These are phyloP conservation scores for Jaltomata sinuosa DNA, from an alignment of 257 asterid genomes.

Conservation along the genomic window DNA sequence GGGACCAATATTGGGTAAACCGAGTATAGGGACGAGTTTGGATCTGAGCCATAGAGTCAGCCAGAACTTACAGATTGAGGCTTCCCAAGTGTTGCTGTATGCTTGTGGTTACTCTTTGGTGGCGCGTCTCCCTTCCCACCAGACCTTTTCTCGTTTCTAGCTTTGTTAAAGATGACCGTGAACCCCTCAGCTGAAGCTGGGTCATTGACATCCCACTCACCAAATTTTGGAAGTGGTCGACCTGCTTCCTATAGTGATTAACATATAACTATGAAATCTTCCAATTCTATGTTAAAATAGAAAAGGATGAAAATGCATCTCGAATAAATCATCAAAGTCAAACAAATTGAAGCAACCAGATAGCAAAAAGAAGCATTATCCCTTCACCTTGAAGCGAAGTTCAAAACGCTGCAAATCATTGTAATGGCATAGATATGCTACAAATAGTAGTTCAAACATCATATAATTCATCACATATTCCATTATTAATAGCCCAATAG, in stretches of 20 bases:
- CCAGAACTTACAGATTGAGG: constrained; percentile 52
- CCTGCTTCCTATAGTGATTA: constrained; percentile 29
- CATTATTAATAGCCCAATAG: not conserved
- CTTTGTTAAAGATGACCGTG: constrained; percentile 58
- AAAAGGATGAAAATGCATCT: not conserved
- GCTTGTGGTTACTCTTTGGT: constrained; percentile 34
- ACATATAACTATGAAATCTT: not conserved
- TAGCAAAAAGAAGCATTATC: not conserved
- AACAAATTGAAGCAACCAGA: not conserved
- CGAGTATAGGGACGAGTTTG: not conserved
- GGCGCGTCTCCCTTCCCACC: constrained; percentile 50
- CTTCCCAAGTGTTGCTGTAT: constrained; percentile 49
- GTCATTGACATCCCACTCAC: constrained; percentile 73
- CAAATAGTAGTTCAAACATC: not conserved
- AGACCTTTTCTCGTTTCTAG: constrained; percentile 44
- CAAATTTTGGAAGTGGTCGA: constrained; percentile 57
- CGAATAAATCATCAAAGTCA: not conserved
- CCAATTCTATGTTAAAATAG: not conserved
- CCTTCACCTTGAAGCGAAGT: not conserved
- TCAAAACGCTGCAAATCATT: not conserved
- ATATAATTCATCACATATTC: not conserved
- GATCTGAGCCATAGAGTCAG: not conserved
- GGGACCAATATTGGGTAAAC: not conserved
- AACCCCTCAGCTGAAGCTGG: constrained; percentile 63
- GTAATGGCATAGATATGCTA: not conserved